Base-by-base conservation (phyloP, 1,139 yeast species). In the Candida sp. region DNA sequence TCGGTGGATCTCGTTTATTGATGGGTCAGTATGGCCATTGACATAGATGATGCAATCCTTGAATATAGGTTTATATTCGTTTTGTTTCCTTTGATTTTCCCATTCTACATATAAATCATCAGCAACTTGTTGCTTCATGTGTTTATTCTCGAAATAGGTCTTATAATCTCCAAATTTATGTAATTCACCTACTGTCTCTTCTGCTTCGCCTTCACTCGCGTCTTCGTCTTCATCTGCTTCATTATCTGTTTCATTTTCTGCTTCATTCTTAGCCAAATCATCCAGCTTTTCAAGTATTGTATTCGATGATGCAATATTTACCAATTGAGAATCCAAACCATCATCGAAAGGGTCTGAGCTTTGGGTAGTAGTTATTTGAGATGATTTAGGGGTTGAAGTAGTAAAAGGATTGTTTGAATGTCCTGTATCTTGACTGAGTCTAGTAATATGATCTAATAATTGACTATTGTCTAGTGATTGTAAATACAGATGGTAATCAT, bases 11-110 rank as follows among this genome's bases (percentile, higher is more conserved):
- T 82, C 87, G 40, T 77, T 70, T 12, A 89, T 75, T 5, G 93
- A 81, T 0, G 98, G 97, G 3, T 65, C 66, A 0, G 98, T 93
- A 55, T 85, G 82, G 0, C 99, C 99, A 56, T 90, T 91, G 21
- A 93, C 89, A 58, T 84, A 82, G 4, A 91, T 73, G 1, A 70
- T 64, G 58, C 93, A 87, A 2, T 76, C 81, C 42, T 64, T 55
- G 57, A 93, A 90, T 0, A 90, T 66, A 1, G 68, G 71, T 0
- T 45, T 52, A 11, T 56, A 58, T 46, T 60, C 57, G 11, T 56
- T 53, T 15, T 57, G 54, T 12, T 73, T 59, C 32, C 80, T 60
- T 43, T 70, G 62, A 30, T 57, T 55, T 36, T 81, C 79, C 77
- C 84, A 79, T 23, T 67, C 60, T 4, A 77, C 64, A 46, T 71